Evolutionary conservation across 441 rosid species (phyloP).

Genomic region (Geranium incanum): DNA sequence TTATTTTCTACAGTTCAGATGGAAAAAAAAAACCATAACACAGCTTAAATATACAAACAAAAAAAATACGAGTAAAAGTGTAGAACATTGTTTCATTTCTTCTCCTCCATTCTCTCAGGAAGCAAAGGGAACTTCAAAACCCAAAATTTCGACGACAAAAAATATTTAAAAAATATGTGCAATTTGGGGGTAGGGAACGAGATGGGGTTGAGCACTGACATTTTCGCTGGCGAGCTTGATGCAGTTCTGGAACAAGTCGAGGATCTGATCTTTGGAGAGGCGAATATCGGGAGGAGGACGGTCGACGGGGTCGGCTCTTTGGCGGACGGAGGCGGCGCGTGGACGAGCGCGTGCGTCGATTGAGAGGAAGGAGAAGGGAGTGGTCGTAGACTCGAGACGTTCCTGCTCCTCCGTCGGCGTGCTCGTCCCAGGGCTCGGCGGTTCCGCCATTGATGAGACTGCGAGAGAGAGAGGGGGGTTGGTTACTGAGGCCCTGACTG

Average conservation of each 20-base stretch:
- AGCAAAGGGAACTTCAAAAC: neutral
- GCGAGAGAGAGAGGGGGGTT: slow-evolving; percentile 1
- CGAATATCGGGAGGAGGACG: slow-evolving; percentile 40
- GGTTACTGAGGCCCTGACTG: neutral
- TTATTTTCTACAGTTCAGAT: slow-evolving; percentile 61
- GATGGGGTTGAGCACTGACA: slow-evolving; percentile 28
- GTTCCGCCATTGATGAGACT: slow-evolving; percentile 44
- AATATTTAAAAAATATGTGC: too few species aligned
- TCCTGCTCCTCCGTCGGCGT: slow-evolving; percentile 38
- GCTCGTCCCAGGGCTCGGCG: slow-evolving; percentile 56
- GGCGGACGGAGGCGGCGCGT: slow-evolving; percentile 80
- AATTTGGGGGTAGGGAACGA: neutral
- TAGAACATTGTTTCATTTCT: neutral
- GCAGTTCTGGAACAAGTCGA: slow-evolving; percentile 73
- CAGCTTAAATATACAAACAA: neutral
- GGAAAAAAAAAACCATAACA: neutral
- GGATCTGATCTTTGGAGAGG: slow-evolving; percentile 67
- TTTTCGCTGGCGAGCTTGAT: slow-evolving; percentile 92
- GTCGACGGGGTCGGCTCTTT: slow-evolving; percentile 33
- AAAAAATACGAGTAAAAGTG: neutral
- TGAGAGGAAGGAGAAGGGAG: slow-evolving; percentile 66
- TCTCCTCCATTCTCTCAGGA: neutral
- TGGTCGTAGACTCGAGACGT: slow-evolving; percentile 67
- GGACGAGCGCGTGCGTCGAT: slow-evolving; percentile 62
- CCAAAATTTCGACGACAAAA: neutral